Evolutionary conservation across 768 basidiomycete species (phyloP), one percentile per base, ranked within the genome.

Genomic region (Rhizopogon roseolus): DNA sequence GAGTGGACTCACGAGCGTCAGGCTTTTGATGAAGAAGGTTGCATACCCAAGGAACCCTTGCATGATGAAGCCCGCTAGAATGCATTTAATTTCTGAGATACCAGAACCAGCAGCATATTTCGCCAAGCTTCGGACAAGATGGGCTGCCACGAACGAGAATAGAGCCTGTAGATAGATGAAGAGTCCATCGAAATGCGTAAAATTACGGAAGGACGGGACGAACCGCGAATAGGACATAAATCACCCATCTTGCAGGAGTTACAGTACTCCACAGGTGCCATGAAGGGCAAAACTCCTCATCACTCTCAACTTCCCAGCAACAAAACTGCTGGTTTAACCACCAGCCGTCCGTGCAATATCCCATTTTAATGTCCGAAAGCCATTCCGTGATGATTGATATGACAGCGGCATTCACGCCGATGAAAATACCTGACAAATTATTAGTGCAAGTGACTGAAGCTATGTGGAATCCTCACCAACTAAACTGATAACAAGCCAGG

Each of bases 261-360:
- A 88, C 75, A 52, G 79, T 73, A 65, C 92, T 85, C 97, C 97
- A 98, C 39, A 86, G 73, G 67, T 86, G 84, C 97, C 97, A 99
- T 42, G 91, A 93, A 4, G 88, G 80, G 67, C 97, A 99, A 13
- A 81, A 85, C 52, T 85, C 87, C 58, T 86, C 89, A 42, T 86
- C 86, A 6, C 76, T 79, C 57, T 93, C 92, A 52, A 98, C 85
- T 65, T 98, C 97, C 87, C 95, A 94, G 66, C 97, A 99, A 71
- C 97, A 99, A 68, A 98, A 98, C 64, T 97, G 91, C 62, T 93
- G 86, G 69, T 95, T 97, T 52, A 99, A 69, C 96, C 97, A 99
- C 97, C 97, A 99, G 1, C 92, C 95, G 60, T 94, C 92, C 4
- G 83, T 78, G 71, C 97, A 99, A 65, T 98, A 97, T 1, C 97